Evolutionary conservation across 2,329 filamentous ascomycete genomes (phyloP).

Genomic region (Stemphylium vesicarium): DNA sequence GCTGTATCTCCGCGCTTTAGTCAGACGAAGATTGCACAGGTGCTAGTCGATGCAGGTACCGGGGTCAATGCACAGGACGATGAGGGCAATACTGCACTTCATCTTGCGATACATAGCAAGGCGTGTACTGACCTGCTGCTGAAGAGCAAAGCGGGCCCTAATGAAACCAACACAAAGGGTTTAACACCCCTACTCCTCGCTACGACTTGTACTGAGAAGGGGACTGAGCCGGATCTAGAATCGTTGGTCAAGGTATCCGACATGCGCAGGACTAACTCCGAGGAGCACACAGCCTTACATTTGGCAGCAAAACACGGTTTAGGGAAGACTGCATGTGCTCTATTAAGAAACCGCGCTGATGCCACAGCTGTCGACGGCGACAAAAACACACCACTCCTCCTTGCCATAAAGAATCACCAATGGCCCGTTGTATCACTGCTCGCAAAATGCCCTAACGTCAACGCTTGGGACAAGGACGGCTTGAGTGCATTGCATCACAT

Average conservation of each 20-base stretch:
- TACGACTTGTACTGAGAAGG: constrained; percentile 15
- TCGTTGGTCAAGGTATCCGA: constrained; percentile 32
- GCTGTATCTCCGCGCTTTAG: constrained; percentile 25
- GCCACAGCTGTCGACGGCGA: constrained; percentile 27
- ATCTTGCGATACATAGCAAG: constrained; percentile 31
- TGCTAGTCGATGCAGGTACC: constrained; percentile 32
- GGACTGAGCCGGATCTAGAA: constrained; percentile 33
- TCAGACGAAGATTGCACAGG: constrained; percentile 26
- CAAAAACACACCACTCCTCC: constrained; percentile 39
- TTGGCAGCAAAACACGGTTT: constrained; percentile 39
- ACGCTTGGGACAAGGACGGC: constrained; percentile 40
- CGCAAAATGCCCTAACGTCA: constrained; percentile 37
- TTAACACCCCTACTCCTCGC: constrained; percentile 34
- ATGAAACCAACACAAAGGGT: constrained; percentile 22
- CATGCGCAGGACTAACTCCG: constrained; percentile 20
- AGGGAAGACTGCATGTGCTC: constrained; percentile 19
- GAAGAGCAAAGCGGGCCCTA: constrained; percentile 28
- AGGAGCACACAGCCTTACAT: constrained; percentile 34
- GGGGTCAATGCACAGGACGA: constrained; percentile 31
- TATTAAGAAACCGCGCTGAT: constrained; percentile 35
- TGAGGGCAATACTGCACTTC: constrained; percentile 36
- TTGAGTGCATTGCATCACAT: constrained; percentile 43
- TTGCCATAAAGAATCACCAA: constrained; percentile 36
- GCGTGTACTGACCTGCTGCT: constrained; percentile 35
- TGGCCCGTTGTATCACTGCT: constrained; percentile 38